phyloP scores from a whole-genome alignment of 306 rosid species.

The Acacia melanoxylon region DNA sequence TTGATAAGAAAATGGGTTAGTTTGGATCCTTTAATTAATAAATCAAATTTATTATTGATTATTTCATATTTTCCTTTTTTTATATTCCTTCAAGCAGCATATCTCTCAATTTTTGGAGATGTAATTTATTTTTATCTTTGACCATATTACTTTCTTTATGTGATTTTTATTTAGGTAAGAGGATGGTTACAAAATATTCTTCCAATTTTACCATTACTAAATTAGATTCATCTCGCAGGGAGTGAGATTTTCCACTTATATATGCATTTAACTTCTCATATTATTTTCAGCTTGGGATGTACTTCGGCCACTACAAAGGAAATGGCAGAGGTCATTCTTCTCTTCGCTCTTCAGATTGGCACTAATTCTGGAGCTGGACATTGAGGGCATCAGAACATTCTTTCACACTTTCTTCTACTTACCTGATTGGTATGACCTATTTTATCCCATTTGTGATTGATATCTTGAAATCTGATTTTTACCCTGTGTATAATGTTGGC shows the following conservation, averaged over 20 bases:
- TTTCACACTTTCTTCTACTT: constrained; percentile 87
- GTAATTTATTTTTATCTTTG: too few relatives aligned
- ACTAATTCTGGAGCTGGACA: constrained; percentile 75
- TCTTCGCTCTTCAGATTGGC: constrained; percentile 68
- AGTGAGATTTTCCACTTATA: neutral
- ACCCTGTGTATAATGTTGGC: neutral
- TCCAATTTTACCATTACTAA: too few relatives aligned
- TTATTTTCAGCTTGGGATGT: constrained; percentile 76
- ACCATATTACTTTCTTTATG: too few relatives aligned
- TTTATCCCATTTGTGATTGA: constrained; percentile 26
- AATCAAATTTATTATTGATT: too few relatives aligned
- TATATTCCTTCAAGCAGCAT: too few relatives aligned
- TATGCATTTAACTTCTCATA: constrained; percentile 5
- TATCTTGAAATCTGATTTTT: constrained; percentile 18
- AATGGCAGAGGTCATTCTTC: constrained; percentile 91
- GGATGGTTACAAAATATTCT: too few relatives aligned
- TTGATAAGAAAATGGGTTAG: too few relatives aligned
- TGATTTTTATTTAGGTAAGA: too few relatives aligned
- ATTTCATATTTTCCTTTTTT: too few relatives aligned
- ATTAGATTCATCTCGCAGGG: too few relatives aligned
- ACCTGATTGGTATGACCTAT: constrained; percentile 67
- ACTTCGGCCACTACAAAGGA: constrained; percentile 95
- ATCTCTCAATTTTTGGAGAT: too few relatives aligned
- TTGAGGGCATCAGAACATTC: constrained; percentile 83
- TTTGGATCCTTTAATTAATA: too few relatives aligned